A percentile compares a stretch with the other conserved stretches of the same genome.
Evolutionary conservation across 2,329 filamentous ascomycete species (phyloP).

Genomic region (Sporothrix brasiliensis): DNA sequence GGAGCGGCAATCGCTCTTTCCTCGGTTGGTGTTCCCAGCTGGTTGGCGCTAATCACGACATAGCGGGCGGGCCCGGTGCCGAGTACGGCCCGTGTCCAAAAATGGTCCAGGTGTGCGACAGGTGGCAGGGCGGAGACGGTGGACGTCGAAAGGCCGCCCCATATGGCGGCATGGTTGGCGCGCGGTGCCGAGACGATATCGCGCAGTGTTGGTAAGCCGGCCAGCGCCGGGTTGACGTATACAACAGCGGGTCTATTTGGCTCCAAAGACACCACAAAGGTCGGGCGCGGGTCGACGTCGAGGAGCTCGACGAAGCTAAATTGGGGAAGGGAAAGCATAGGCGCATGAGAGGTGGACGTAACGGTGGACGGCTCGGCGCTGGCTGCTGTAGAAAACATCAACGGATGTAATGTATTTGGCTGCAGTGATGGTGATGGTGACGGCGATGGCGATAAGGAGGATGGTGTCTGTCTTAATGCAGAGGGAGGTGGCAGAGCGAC

Average conservation of each 20-base stretch:
- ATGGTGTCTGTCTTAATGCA: not conserved
- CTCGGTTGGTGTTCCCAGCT: not conserved
- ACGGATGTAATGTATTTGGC: not conserved
- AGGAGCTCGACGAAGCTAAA: slow-evolving; percentile 46
- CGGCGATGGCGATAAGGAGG: not conserved
- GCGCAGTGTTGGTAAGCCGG: slow-evolving; percentile 34
- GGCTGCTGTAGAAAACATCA: not conserved
- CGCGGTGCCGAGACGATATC: slow-evolving; percentile 32
- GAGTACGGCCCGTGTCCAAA: slow-evolving; percentile 36
- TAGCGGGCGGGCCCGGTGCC: slow-evolving; percentile 23
- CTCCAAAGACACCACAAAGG: slow-evolving; percentile 40
- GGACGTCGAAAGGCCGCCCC: slow-evolving; percentile 36
- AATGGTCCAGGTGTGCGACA: slow-evolving; percentile 26
- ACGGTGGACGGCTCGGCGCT: not conserved
- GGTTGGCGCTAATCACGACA: slow-evolving; percentile 34
- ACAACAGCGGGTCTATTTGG: slow-evolving; percentile 30
- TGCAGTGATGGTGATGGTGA: not conserved
- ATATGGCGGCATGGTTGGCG: slow-evolving; percentile 36
- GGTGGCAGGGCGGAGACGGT: not conserved
- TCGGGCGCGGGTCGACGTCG: slow-evolving; percentile 46
- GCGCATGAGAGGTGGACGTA: not conserved
- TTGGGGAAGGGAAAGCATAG: slow-evolving; percentile 20
- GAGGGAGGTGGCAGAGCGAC: not conserved
- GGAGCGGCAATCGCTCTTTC: not conserved
- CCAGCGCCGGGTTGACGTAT: slow-evolving; percentile 41